phyloP scores from a whole-genome alignment of 1,284 basidiomycete genomes.

The Rhizoctonia solani region DNA sequence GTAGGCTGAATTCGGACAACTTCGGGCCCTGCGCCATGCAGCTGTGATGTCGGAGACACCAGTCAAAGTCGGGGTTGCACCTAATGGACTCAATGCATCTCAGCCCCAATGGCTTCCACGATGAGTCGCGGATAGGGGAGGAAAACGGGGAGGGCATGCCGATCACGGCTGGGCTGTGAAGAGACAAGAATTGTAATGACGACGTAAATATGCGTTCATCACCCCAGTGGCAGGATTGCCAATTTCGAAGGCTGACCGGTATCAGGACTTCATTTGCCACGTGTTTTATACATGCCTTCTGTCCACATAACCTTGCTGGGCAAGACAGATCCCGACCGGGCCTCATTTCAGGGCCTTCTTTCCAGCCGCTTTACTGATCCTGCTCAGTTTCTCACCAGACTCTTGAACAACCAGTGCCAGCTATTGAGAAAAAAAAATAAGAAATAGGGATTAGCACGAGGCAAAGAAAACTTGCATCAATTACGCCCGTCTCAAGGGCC shows the following conservation, averaged over 20 bases:
- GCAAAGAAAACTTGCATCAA: conserved; percentile 63
- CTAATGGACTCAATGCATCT: conserved; percentile 47
- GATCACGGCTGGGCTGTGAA: no score
- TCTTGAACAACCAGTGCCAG: conserved; percentile 78
- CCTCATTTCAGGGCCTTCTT: no score
- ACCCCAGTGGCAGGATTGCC: no score
- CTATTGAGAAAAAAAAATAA: no score
- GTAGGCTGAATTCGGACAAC: not conserved
- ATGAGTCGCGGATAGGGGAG: not conserved
- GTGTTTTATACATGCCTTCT: no score
- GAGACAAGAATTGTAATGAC: no score
- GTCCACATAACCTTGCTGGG: no score
- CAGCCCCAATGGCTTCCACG: conserved; percentile 44
- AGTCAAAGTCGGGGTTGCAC: conserved; percentile 50
- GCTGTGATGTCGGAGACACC: conserved; percentile 54
- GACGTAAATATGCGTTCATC: no score
- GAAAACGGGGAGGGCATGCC: no score
- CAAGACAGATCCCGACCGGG: no score
- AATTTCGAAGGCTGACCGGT: no score
- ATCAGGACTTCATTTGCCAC: no score
- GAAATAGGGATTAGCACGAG: conserved; percentile 32
- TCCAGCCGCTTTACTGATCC: conserved; percentile 25
- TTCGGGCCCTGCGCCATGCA: conserved; percentile 56
- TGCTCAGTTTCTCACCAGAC: conserved; percentile 64
- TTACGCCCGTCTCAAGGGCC: conserved; percentile 82